A percentile compares a stretch with the other conserved stretches of the same genome.
phyloP scores from a whole-genome alignment of 208 protist genomes.

The Trypanosoma brucei region DNA sequence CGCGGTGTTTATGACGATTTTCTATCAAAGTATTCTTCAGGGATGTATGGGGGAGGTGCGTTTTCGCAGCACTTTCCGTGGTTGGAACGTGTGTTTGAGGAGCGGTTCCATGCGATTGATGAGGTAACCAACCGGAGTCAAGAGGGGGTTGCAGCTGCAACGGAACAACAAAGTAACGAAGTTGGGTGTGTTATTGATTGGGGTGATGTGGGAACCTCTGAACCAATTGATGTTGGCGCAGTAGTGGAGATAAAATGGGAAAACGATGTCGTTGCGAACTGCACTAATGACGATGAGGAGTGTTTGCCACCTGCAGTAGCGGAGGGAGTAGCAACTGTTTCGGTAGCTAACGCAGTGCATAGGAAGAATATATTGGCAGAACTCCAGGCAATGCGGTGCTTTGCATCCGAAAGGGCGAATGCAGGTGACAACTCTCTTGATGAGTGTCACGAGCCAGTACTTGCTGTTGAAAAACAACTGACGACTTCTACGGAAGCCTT shows the following conservation, averaged over 20 bases:
- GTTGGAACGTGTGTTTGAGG: conserved; percentile 33
- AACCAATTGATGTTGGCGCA: conserved; percentile 5
- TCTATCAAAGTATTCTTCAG: conserved; percentile 25
- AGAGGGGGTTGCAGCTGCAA: neutral
- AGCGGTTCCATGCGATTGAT: conserved; percentile 8
- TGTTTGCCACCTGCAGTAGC: conserved; percentile 18
- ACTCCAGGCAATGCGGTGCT: conserved; percentile 42
- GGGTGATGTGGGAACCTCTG: conserved; percentile 31
- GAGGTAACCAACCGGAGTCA: neutral
- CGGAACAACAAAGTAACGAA: conserved; percentile 4
- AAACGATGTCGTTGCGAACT: conserved; percentile 1
- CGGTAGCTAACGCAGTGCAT: conserved; percentile 30
- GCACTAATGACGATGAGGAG: conserved; percentile 14
- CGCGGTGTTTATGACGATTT: conserved; percentile 34
- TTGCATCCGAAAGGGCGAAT: conserved; percentile 35
- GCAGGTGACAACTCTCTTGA: conserved; percentile 19
- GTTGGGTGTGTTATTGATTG: conserved; percentile 56
- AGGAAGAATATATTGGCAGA: conserved; percentile 45
- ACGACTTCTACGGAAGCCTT: conserved; percentile 35
- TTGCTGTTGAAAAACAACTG: conserved; percentile 19
- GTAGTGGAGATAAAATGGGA: conserved; percentile 24
- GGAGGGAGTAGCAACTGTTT: conserved; percentile 33
- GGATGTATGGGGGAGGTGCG: conserved; percentile 23
- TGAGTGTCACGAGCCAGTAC: conserved; percentile 3
- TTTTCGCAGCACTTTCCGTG: conserved; percentile 64